Evolutionary conservation across 2,329 filamentous ascomycete species (phyloP), one percentile per base, ranked within the genome.

Genomic region (Cytospora leucostoma): DNA sequence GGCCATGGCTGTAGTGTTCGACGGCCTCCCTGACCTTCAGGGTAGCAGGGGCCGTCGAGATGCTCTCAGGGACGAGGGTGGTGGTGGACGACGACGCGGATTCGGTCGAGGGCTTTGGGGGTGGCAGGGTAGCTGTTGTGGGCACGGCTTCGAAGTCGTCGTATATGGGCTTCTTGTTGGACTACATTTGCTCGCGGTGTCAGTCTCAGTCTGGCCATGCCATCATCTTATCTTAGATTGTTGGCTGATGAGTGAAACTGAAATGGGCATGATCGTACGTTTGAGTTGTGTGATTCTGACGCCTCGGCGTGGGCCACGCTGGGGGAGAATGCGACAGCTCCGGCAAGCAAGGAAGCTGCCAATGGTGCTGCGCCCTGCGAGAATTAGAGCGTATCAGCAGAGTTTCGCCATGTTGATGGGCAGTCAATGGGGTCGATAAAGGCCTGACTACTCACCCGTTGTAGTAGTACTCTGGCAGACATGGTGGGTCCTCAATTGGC

Each of bases 141-240:
- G 63, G 63, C 53, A 57, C 34, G 63, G 76, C 72, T 74, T 88
- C 83, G 74, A 80, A 78, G 74, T 88, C 84, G 77, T 94, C 91
- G 83, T 96, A 96, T 78, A 96, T 95, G 68, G 92, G 89, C 75
- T 90, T 91, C 74, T 83, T 84, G 65, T 83, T 84, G 65, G 73
- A 67, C 78, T 83, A 66, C 15, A 55, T 19, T 52, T 19, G 59
- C 32, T 38, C 17, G 34, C 40, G 68, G 53, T 50, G 67, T 67
- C 58, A 64, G 67, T 56, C 54, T 67, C 58, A 64, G 67, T 56
- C 54, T 27, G 60, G n/a, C n/a, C n/a, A 19, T 44, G 27, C 27
- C 27, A 27, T 27, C 27, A 27, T 27, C 27, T n/a, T 12, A 21
- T 2, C n/a, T 11, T 8, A 21, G 33, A 27, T 3, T 11, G 19